Percentiles rank a stretch among this genome's conserved stretches.
These are phyloP conservation scores for Earliella scabrosa DNA, from an alignment of 1,284 basidiomycete species.

Conservation along the genomic window DNA sequence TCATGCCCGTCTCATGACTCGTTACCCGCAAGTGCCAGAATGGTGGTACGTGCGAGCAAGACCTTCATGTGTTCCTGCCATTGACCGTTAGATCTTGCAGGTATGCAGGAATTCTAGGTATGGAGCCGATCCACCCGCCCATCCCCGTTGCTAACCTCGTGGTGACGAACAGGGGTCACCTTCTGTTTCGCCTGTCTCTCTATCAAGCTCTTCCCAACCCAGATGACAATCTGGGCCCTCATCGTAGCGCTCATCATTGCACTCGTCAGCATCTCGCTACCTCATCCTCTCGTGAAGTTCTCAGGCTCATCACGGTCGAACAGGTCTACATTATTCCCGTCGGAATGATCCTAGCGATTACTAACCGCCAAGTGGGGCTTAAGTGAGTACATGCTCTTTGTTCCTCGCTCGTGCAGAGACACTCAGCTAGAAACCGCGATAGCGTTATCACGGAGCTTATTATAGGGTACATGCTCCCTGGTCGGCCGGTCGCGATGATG, in stretches of 20 bases:
- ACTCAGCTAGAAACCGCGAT: too few species aligned
- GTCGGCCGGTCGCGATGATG: constrained; percentile 56
- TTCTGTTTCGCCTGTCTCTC: constrained; percentile 67
- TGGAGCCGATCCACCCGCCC: too few species aligned
- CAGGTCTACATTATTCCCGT: constrained; percentile 55
- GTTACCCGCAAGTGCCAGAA: constrained; percentile 64
- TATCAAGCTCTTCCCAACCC: constrained; percentile 70
- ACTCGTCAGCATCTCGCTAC: constrained; percentile 29
- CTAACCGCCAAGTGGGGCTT: constrained; percentile 54
- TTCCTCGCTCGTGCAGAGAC: too few species aligned
- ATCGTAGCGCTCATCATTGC: constrained; percentile 46
- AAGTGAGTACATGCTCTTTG: constrained; percentile 40
- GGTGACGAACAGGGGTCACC: constrained; percentile 48
- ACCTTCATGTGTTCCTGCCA: too few species aligned
- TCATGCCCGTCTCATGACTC: constrained; percentile 61
- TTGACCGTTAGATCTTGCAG: too few species aligned
- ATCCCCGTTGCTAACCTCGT: too few species aligned
- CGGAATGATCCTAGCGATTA: constrained; percentile 58
- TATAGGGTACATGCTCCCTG: constrained; percentile 52
- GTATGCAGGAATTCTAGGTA: constrained; percentile 45
- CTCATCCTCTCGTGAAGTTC: constrained; percentile 23
- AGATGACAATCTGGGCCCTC: constrained; percentile 67
- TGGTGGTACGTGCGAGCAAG: too few species aligned
- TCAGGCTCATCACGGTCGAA: too few species aligned
- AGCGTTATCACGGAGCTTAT: constrained; percentile 55